Conservation (phyloP, 2,329 filamentous ascomycete species). For the Diaporthe nobilis region DNA sequence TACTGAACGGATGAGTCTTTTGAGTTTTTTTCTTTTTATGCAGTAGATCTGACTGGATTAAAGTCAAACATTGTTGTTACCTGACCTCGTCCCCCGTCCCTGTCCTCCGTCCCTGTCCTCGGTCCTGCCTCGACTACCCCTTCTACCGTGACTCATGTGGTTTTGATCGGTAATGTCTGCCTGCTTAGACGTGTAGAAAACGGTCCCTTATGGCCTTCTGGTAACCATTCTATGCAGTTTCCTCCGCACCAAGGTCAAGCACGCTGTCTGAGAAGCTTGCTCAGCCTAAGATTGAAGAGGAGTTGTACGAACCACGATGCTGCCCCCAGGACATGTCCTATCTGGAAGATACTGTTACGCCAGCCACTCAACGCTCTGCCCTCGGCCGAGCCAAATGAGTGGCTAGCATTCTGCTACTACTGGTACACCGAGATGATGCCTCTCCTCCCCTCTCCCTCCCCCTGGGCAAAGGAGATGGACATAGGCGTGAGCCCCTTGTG, state of each 20-base stretch:
- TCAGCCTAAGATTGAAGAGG: not conserved
- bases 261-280: not conserved
- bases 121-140: not conserved
- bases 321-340: no score
- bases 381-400: no score
- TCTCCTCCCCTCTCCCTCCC: no score
- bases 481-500: no score
- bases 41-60: slow-evolving; percentile 26
- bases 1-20: not conserved
- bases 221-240: not conserved
- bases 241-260: not conserved
- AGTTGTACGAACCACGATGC: no score
- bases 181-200: no score
- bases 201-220: not conserved
- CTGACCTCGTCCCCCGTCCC: not conserved
- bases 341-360: no score
- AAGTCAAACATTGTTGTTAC: slow-evolving; percentile 23
- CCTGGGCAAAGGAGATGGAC: no score
- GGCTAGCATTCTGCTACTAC: not conserved
- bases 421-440: not conserved
- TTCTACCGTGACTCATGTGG: not conserved
- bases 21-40: not conserved
- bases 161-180: not conserved
- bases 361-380: not conserved
- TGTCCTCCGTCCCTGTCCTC: not conserved